Evolutionary conservation across 2,329 filamentous ascomycete species (phyloP), one percentile per base, ranked within the genome.

Genomic region (Trichothecium sympodiale): DNA sequence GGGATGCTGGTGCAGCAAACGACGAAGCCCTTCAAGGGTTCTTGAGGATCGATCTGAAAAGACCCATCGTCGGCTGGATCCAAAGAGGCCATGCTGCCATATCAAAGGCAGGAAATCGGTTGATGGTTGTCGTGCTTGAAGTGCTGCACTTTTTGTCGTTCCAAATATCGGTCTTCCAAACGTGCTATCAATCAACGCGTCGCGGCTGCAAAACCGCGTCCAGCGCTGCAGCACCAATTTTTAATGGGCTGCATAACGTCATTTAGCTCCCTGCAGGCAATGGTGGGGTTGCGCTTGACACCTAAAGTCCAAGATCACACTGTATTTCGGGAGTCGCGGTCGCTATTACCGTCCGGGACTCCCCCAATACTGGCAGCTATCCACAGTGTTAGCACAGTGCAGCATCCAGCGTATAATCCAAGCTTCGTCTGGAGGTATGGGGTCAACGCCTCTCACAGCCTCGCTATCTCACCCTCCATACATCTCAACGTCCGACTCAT

Each of bases 1-100:
- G 80, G 69, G 45, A 94, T 80, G 47, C 82, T 87, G 34, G 87
- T 94, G 61, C 85, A 94, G 68, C 87, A 94, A 46, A 94, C 69
- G 41, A 91, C 74, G 36, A 85, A 72, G 47, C 82, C 81, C 43
- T 66, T 65, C 46, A 88, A 72, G 35, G 83, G 80, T 43, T 67
- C 65, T 33, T 78, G 67, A 40, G 70, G 64, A 57, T 80, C 75
- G 59, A 71, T 53, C 13, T 50, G 46, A 35, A 33, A 29, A 6
- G 25, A 10, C 12, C 34, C 34, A 25, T 39, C 34, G 12, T 36
- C 38, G 13, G 17, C 15, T 8, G 14, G 15, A 14, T 14, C 18
- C 14, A 29, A 18, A 26, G 38, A 36, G n/a, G 26, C 29, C 38
- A 39, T 39, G 9, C 29, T 34, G 34, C 38, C 38, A 39, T 39